Evolutionary conservation across 2,329 filamentous ascomycete genomes (phyloP).

Genomic region (Botryotinia globosa): DNA sequence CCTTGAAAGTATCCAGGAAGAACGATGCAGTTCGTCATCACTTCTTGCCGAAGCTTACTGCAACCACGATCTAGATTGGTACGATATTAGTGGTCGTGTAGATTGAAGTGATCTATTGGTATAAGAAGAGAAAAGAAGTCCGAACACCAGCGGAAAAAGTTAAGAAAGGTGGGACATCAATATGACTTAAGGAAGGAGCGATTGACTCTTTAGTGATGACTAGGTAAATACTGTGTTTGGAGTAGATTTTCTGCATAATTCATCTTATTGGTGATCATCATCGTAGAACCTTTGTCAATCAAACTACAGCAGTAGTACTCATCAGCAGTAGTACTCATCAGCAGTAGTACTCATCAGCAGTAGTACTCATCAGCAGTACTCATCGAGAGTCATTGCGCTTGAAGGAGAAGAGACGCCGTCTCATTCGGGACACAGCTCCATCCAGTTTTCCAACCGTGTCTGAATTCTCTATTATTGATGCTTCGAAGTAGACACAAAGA

Average conservation of each 20-base stretch:
- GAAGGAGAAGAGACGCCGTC: background rate
- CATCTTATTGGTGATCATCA: background rate
- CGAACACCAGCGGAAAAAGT: too few relatives aligned
- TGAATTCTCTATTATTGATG: background rate
- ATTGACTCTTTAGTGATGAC: rapidly evolving
- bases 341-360: too few relatives aligned
- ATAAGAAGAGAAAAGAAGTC: too few relatives aligned
- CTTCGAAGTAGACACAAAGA: background rate
- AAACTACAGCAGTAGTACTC: too few relatives aligned
- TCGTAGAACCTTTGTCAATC: background rate
- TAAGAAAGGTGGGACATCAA: background rate
- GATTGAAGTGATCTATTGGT: background rate
- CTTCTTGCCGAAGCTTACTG: slow-evolving; percentile 21
- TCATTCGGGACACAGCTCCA: background rate
- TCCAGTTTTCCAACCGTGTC: background rate
- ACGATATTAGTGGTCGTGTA: background rate
- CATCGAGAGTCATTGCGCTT: background rate
- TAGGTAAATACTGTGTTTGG: background rate
- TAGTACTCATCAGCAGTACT: background rate
- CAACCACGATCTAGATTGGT: slow-evolving; percentile 23
- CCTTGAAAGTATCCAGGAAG: slow-evolving; percentile 20
- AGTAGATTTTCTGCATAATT: background rate
- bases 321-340: too few relatives aligned
- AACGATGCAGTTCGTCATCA: slow-evolving; percentile 21
- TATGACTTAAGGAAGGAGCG: background rate